phyloP scores from a whole-genome alignment of 768 basidiomycete species.

The Lactarius evosmus region DNA sequence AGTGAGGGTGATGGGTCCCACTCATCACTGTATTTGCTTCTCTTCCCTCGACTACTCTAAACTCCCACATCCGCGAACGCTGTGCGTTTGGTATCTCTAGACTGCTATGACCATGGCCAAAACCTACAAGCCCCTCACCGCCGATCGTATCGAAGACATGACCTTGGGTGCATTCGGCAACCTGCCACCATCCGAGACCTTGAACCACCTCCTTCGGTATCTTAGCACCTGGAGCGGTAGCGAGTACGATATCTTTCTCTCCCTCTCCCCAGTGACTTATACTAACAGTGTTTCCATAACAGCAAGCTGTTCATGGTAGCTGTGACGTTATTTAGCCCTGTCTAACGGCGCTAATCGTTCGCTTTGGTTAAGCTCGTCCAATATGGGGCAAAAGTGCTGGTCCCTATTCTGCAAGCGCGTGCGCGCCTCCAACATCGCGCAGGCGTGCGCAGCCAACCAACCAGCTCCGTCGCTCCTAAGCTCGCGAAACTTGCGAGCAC shows the following conservation, averaged over 20 bases:
- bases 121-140: constrained; percentile 44
- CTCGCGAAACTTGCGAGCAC: constrained; percentile 52
- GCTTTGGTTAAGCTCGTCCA: constrained; percentile 54
- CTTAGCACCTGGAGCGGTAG: constrained; percentile 82
- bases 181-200: constrained; percentile 56
- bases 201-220: constrained; percentile 73
- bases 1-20: too few species aligned
- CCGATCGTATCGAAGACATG: constrained; percentile 56
- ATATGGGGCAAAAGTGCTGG: constrained; percentile 66
- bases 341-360: neutral
- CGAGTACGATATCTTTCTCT: constrained; percentile 56
- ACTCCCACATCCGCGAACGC: constrained; percentile 1
- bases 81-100: too few species aligned
- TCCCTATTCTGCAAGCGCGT: constrained; percentile 62
- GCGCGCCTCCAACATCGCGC: constrained; percentile 66
- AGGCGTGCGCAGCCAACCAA: constrained; percentile 52
- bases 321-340: neutral
- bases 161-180: constrained; percentile 61
- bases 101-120: constrained; percentile 49
- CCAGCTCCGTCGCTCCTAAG: constrained; percentile 51
- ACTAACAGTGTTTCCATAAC: constrained; percentile 6
- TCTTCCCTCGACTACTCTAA: neutral
- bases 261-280: constrained; percentile 18
- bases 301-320: constrained; percentile 76
- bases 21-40: too few species aligned